Evolutionary conservation across 75 land plant genomes (phyloP).

Genomic region (Pinus albicaulis): DNA sequence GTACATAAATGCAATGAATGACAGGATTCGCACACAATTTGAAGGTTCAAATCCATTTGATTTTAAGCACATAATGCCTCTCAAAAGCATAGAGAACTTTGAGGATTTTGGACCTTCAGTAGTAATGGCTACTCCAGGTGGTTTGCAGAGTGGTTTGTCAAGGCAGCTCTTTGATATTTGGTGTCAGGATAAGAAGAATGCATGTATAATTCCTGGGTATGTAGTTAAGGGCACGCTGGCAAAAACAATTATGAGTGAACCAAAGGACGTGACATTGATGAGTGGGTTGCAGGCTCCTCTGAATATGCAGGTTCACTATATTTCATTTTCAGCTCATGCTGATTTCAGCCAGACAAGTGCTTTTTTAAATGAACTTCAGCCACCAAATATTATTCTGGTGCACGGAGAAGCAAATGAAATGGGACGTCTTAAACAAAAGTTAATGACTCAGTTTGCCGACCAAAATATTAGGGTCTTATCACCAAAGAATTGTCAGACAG

Average conservation of each 20-base stretch:
- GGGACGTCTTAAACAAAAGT: conserved; percentile 94
- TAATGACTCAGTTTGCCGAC: conserved; percentile 78
- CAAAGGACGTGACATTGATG: conserved; percentile 96
- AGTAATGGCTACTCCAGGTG: conserved; percentile 96
- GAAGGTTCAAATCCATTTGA: conserved; percentile 85
- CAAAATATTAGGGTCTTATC: conserved; percentile 75
- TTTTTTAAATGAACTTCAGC: conserved; percentile 83
- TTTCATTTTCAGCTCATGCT: conserved; percentile 99
- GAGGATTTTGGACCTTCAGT: conserved; percentile 91
- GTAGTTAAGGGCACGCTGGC: conserved; percentile 92
- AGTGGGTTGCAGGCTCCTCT: conserved; percentile 92
- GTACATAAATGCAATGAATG: conserved; percentile 98
- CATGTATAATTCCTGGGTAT: conserved; percentile 96
- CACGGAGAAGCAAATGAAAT: conserved; percentile 97
- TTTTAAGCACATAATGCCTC: conserved; percentile 81
- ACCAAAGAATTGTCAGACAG: conserved; percentile 97
- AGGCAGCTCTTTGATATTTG: conserved; percentile 93
- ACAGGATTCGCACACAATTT: conserved; percentile 71
- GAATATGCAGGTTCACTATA: conserved; percentile 93
- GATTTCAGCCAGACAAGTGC: conserved; percentile 94
- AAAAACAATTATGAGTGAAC: conserved; percentile 90
- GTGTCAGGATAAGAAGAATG: conserved; percentile 93
- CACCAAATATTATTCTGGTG: conserved; percentile 94
- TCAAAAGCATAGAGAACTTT: conserved; percentile 87
- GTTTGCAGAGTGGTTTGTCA: conserved; percentile 93